Percentiles rank a stretch among this genome's conserved stretches.
Conservation (phyloP, 306 rosid genomes). For the Luffa aegyptiaca region DNA sequence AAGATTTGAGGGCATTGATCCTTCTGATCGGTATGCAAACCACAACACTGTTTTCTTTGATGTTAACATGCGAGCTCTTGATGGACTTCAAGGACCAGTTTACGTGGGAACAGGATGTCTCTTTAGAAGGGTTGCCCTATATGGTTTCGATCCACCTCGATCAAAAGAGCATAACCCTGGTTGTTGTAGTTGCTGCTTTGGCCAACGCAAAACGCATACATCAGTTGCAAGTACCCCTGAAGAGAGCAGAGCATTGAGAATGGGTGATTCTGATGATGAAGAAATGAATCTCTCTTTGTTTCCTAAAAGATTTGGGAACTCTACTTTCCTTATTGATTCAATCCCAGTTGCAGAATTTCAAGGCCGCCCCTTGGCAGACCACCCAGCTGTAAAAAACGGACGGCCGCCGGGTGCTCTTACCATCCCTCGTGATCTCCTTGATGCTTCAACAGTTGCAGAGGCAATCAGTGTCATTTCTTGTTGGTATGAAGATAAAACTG, state of each 20-base stretch:
- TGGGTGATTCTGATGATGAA: conserved; percentile 85
- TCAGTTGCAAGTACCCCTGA: conserved; percentile 41
- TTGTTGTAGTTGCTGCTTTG: conserved; percentile 67
- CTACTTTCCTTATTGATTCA: conserved; percentile 76
- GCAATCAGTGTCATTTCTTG: conserved; percentile 95
- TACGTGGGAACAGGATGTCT: conserved; percentile 97
- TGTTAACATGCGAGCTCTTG: conserved; percentile 96
- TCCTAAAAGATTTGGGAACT: conserved; percentile 89
- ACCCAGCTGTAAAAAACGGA: conserved; percentile 91
- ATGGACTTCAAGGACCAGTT: conserved; percentile 94
- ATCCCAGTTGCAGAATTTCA: conserved; percentile 92
- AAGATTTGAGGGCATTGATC: conserved; percentile 95
- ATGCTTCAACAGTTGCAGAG: conserved; percentile 92
- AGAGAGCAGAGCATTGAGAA: conserved; percentile 67
- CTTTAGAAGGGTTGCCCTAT: conserved; percentile 78
- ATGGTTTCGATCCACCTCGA: conserved; percentile 93
- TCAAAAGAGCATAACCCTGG: conserved; percentile 57
- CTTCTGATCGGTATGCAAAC: conserved; percentile 94
- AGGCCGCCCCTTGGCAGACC: conserved; percentile 99
- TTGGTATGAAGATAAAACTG: conserved; percentile 96
- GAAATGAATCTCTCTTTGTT: conserved; percentile 75
- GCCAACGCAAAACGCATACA: conserved; percentile 38
- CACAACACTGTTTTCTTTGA: conserved; percentile 97
- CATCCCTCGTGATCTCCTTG: conserved; percentile 72
- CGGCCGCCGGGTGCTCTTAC: conserved; percentile 90